Percentiles rank a stretch among this genome's conserved stretches.
These are phyloP conservation scores for Venturia carpophila DNA, from an alignment of 2,329 filamentous ascomycete genomes.

Conservation along the genomic window DNA sequence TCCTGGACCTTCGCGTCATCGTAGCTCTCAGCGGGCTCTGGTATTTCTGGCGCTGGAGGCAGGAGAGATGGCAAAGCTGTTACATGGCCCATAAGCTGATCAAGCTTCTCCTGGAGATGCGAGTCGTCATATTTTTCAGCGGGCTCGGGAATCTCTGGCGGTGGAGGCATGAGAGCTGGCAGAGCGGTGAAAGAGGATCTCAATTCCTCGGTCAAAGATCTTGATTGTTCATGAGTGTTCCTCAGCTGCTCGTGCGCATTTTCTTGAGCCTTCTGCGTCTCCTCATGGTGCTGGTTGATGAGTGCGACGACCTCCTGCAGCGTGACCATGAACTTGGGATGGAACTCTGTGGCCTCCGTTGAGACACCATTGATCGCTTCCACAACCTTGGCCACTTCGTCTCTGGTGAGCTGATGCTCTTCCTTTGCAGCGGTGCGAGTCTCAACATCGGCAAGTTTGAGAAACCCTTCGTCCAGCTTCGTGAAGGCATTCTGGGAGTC, in stretches of 20 bases:
- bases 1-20: conserved; percentile 56
- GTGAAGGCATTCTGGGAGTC: conserved; percentile 68
- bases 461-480: conserved; percentile 70
- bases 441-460: conserved; percentile 53
- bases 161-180: conserved; percentile 38
- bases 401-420: conserved; percentile 75
- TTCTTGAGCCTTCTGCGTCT: conserved; percentile 56
- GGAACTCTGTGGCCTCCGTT: conserved; percentile 69
- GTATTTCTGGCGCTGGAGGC: conserved; percentile 29
- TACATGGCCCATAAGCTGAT: conserved; percentile 29
- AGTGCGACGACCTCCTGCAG: conserved; percentile 78
- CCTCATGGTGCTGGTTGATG: conserved; percentile 80
- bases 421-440: conserved; percentile 61
- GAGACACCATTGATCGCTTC: conserved; percentile 49
- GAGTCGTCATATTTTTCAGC: conserved; percentile 48
- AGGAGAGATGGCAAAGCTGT: conserved; percentile 38
- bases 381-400: conserved; percentile 69
- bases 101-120: conserved; percentile 49
- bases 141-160: conserved; percentile 25
- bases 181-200: conserved; percentile 34
- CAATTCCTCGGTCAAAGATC: conserved; percentile 36
- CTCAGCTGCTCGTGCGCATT: conserved; percentile 36
- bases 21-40: conserved; percentile 30
- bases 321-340: conserved; percentile 80
- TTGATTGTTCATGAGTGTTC: conserved; percentile 38